Base-by-base conservation (phyloP, 306 rosid genomes). In the Cicer arietinum region DNA sequence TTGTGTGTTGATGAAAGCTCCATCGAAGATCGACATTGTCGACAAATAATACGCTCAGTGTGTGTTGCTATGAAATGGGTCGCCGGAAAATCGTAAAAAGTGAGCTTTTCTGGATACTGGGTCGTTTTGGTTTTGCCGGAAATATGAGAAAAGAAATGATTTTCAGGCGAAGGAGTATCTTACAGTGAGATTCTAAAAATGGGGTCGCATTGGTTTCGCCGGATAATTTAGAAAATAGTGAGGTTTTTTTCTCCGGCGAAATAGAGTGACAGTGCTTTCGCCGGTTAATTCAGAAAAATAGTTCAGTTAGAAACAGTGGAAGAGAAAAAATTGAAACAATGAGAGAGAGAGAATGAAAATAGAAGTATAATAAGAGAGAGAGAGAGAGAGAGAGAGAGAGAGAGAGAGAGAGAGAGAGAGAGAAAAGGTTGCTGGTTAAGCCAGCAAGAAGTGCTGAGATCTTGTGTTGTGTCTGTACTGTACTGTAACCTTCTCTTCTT, bases 11-110 rank as follows among this genome's bases (percentile, higher is more conserved):
- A 86, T 86, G 67, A 94, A 91, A 43, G 97, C 91, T 16, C 90
- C 93, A 11, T 91, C 96, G 74, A 90, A 94, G 30, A 89, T 69
- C 7, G 97, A 88, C 98, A 94, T 90, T 69, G 63, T 16, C 37
- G 13, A 30, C 11, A 30, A 8, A 30, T 7, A 39, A 8, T 10
- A 35, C 25, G 12, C n/a, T 48, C 43, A 16, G n/a, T 40, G 77
- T 30, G 9, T 17, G 45, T 22, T 45, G 18, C 73, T 52, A 46
- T 13, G 10, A 45, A 25, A 53, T 47, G 56, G 70, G 68, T 74
- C 61, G 41, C 78, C 69, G 60, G 48, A 30, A 45, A 73, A 73
- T 45, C 3, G 2, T 13, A 5, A 43, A 58, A 22, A 8, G 18
- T 46, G 25, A 14, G 50, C 44, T 22, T 35, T 50, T 47, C 52